Percentiles rank a stretch among this genome's conserved stretches.
Conservation (phyloP, 495 filamentous ascomycete species). For the Paragyromitra xinjiangensis region DNA sequence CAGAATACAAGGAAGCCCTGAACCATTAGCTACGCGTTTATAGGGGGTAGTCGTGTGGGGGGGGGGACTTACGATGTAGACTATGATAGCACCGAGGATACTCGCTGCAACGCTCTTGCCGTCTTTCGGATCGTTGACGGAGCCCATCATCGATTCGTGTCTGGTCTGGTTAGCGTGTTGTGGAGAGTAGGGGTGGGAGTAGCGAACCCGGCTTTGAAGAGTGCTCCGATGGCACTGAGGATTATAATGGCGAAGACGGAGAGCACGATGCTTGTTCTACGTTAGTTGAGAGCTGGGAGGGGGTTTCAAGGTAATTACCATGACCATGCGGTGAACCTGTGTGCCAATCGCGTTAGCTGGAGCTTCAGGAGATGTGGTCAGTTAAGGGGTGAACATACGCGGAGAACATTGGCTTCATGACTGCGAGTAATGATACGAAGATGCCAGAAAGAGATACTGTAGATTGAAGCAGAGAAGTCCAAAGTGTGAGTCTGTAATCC, state of each 20-base stretch:
- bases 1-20: slow-evolving; percentile 55
- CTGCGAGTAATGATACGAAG: neutral
- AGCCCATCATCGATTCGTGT: slow-evolving; percentile 55
- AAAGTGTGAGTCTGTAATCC: neutral
- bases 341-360: slow-evolving; percentile 34
- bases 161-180: slow-evolving; percentile 25
- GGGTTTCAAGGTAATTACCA: slow-evolving; percentile 28
- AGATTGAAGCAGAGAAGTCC: neutral
- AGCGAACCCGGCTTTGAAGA: slow-evolving; percentile 47
- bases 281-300: slow-evolving; percentile 6
- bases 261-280: slow-evolving; percentile 42
- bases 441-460: neutral
- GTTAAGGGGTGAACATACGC: slow-evolving; percentile 43
- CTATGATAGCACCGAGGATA: slow-evolving; percentile 52
- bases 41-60: neutral
- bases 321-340: slow-evolving; percentile 51
- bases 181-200: neutral
- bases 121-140: slow-evolving; percentile 47
- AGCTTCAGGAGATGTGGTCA: slow-evolving; percentile 10
- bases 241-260: slow-evolving; percentile 56
- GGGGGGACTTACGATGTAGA: slow-evolving; percentile 44
- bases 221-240: slow-evolving; percentile 42
- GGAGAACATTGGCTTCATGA: slow-evolving; percentile 57
- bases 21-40: neutral
- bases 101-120: slow-evolving; percentile 49